These are phyloP conservation scores for Zangia roseola DNA, from an alignment of 768 basidiomycete species.

Conservation along the genomic window DNA sequence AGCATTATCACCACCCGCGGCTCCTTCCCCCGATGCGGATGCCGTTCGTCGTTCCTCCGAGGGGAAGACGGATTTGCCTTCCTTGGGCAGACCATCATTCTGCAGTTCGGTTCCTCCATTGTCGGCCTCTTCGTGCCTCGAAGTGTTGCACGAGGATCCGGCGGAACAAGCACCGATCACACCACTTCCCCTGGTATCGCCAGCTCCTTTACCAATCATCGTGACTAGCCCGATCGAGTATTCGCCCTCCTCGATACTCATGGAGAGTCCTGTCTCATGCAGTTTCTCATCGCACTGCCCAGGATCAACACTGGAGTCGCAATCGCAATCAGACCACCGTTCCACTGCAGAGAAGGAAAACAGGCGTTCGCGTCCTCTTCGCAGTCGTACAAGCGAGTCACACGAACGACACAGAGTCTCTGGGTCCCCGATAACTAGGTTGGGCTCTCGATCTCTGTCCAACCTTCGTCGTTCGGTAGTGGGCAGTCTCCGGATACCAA, in stretches of 20 bases:
- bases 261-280: conserved; percentile 27
- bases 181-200: conserved; percentile 4
- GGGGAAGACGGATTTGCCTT: conserved; percentile 9
- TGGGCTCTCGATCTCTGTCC: conserved; percentile 39
- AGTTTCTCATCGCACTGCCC: conserved; percentile 23
- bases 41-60: conserved; percentile 9
- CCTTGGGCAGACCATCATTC: conserved; percentile 19
- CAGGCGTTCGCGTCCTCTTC: conserved; percentile 2
- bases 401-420: conserved; percentile 7
- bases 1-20: conserved; percentile 1
- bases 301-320: conserved; percentile 12
- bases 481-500: conserved; percentile 29
- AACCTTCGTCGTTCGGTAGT: conserved; percentile 47
- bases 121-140: conserved; percentile 25
- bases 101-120: conserved; percentile 24
- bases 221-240: conserved; percentile 15
- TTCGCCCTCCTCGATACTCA: conserved; percentile 2
- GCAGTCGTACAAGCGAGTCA: conserved; percentile 21
- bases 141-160: conserved; percentile 32
- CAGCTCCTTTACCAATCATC: conserved; percentile 13
- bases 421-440: conserved; percentile 19
- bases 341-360: conserved; percentile 15
- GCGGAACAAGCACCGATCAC: conserved; percentile 17
- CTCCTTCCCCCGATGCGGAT: conserved; percentile 3
- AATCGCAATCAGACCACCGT: conserved; percentile 12